Evolutionary conservation across 2,329 filamentous ascomycete genomes (phyloP).

Genomic region (Ophiostoma ulmi): DNA sequence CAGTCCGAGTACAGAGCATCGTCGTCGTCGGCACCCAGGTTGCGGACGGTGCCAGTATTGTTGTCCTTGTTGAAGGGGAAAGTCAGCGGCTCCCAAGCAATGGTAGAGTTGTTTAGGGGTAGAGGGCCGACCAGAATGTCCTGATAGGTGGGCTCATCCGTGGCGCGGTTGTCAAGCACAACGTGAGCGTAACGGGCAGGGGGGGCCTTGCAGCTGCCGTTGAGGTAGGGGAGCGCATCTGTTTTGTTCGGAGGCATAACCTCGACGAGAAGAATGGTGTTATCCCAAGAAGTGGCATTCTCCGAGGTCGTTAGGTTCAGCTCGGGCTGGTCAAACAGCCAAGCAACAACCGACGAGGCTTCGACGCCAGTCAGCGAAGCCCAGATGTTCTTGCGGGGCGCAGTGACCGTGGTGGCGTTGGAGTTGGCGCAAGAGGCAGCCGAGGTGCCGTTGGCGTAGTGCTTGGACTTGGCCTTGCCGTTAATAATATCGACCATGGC

Average conservation of each 20-base stretch:
- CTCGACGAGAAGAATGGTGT: conserved; percentile 37
- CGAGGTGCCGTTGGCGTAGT: conserved; percentile 16
- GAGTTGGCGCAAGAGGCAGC: conserved; percentile 24
- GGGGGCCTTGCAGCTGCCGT: conserved; percentile 32
- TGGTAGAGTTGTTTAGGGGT: conserved; percentile 40
- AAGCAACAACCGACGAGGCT: conserved; percentile 37
- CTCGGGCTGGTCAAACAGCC: conserved; percentile 38
- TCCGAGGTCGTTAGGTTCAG: conserved; percentile 38
- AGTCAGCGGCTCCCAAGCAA: conserved; percentile 37
- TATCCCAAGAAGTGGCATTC: conserved; percentile 37
- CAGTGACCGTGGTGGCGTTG: conserved; percentile 29
- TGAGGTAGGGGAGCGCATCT: conserved; percentile 42
- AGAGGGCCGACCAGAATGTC: conserved; percentile 49
- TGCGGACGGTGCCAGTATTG: conserved; percentile 38
- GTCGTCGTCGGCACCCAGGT: conserved; percentile 37
- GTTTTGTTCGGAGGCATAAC: conserved; percentile 47
- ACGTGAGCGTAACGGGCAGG: conserved; percentile 43
- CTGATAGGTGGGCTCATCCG: conserved; percentile 37
- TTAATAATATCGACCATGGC: conserved; percentile 30
- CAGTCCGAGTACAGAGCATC: conserved; percentile 33
- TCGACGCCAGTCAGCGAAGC: conserved; percentile 37
- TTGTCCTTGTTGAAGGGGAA: conserved; percentile 42
- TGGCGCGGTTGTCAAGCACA: conserved; percentile 39
- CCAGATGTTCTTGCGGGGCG: conserved; percentile 43
- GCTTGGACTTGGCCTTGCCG: conserved; percentile 25